phyloP scores from a whole-genome alignment of 2,329 filamentous ascomycete genomes.

The Hypoxylon sp. region DNA sequence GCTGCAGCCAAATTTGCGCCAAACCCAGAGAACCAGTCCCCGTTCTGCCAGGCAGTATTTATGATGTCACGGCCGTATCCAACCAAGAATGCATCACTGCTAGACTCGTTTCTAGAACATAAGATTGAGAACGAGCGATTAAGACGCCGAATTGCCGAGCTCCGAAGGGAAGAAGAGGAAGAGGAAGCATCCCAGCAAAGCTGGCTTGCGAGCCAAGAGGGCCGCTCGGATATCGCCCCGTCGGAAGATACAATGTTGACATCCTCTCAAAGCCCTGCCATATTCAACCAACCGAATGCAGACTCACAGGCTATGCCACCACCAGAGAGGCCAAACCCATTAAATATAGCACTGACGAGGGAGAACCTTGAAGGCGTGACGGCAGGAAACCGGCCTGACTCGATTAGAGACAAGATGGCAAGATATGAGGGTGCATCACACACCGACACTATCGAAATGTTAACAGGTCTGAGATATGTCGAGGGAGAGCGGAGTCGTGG shows the following conservation, averaged over 20 bases:
- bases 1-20: slow-evolving; percentile 76
- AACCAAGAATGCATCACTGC: slow-evolving; percentile 84
- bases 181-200: slow-evolving; percentile 78
- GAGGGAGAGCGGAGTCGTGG: slow-evolving; percentile 91
- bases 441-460: slow-evolving; percentile 90
- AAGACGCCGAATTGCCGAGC: slow-evolving; percentile 84
- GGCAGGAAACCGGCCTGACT: slow-evolving; percentile 77
- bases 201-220: slow-evolving; percentile 72
- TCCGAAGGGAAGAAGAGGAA: slow-evolving; percentile 87
- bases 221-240: slow-evolving; percentile 67
- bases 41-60: slow-evolving; percentile 90
- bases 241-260: slow-evolving; percentile 63
- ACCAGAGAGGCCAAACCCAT: slow-evolving; percentile 72
- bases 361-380: slow-evolving; percentile 84
- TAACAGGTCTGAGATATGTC: slow-evolving; percentile 88
- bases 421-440: slow-evolving; percentile 83
- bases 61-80: slow-evolving; percentile 94
- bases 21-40: slow-evolving; percentile 74
- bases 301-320: slow-evolving; percentile 70
- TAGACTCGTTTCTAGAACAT: slow-evolving; percentile 95
- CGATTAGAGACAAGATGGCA: slow-evolving; percentile 87
- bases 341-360: slow-evolving; percentile 79
- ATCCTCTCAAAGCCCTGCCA: slow-evolving; percentile 52
- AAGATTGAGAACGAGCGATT: slow-evolving; percentile 96
- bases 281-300: slow-evolving; percentile 59